Base-by-base conservation (phyloP, 352 stramenopile genomes). In the Blastocystis sp. region DNA sequence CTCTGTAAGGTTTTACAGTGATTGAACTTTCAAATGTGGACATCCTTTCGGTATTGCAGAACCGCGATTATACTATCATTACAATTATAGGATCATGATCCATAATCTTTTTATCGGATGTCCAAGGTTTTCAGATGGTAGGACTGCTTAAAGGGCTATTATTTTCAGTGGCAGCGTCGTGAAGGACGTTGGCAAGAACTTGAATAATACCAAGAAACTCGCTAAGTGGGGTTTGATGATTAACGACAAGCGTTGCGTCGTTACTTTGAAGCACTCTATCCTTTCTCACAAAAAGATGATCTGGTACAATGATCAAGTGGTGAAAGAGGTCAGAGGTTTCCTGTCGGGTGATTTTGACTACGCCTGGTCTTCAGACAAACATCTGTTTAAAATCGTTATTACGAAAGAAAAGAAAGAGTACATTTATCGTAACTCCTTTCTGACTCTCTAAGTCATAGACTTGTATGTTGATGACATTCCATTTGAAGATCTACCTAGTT, bases 231-330 rank as follows among this genome's bases (percentile, higher is more conserved):
- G 70, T 26, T 45, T 81, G 9, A 37, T 81, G 18, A 81, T 81
- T 64, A 18, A 81, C 45, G 56, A 81, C 70, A 81, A 81, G 20
- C 16, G 56, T 54, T 55, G 37, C 45, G 70, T 81, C 37, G 53
- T 81, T 39, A 81, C 56, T 16, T 47, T 81, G 18, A 81, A 81
- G 70, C 70, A 81, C 11, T 76, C 70, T 75, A 81, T 81, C 45
- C 18, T 81, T n/a, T 41, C 50, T 20, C 50, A 76, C 1, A 81
- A 81, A 43, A 81, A 81, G 34, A 45, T 76, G 34, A 64, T 81
- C 53, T 81, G 50, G 50, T 64, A 41, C 9, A 81, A 81, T 39
- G 56, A 81, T 81, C 26, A 81, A 81, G 39, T 81, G 68, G 24
- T 81, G 26, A 64, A 81, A 34, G 70, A 81, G 56, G 13, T 47